A percentile compares a stretch with the other conserved stretches of the same genome.
These are phyloP conservation scores for Solanum hybrid DNA, from an alignment of 305 asterid genomes.

Conservation along the genomic window DNA sequence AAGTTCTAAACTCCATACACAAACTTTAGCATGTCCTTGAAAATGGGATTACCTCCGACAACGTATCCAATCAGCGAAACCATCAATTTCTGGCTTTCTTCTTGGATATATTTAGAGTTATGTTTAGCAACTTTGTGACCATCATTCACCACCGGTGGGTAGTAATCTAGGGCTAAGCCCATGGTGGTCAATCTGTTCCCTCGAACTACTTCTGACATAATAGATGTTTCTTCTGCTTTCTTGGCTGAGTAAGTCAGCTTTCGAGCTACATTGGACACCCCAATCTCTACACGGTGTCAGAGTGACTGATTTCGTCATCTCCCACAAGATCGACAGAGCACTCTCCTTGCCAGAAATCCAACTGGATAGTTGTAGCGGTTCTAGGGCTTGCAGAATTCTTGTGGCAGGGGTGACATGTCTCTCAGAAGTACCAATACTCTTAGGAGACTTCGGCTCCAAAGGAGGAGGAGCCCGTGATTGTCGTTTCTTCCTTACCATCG, in stretches of 20 bases:
- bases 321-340: neutral
- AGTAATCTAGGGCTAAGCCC: neutral
- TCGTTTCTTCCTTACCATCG: neutral
- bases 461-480: neutral
- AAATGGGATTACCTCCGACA: neutral
- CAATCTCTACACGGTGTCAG: neutral
- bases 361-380: neutral
- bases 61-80: neutral
- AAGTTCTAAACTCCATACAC: neutral
- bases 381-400: neutral
- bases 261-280: neutral
- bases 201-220: neutral
- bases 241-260: neutral
- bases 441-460: neutral
- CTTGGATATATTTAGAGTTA: neutral
- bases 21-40: neutral
- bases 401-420: neutral
- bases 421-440: neutral
- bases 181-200: neutral
- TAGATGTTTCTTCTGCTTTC: neutral
- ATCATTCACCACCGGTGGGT: neutral
- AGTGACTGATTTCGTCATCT: neutral
- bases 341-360: neutral
- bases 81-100: neutral
- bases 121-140: neutral